Evolutionary conservation across 2,329 filamentous ascomycete genomes (phyloP).

Genomic region (Verticillium tricorpus): DNA sequence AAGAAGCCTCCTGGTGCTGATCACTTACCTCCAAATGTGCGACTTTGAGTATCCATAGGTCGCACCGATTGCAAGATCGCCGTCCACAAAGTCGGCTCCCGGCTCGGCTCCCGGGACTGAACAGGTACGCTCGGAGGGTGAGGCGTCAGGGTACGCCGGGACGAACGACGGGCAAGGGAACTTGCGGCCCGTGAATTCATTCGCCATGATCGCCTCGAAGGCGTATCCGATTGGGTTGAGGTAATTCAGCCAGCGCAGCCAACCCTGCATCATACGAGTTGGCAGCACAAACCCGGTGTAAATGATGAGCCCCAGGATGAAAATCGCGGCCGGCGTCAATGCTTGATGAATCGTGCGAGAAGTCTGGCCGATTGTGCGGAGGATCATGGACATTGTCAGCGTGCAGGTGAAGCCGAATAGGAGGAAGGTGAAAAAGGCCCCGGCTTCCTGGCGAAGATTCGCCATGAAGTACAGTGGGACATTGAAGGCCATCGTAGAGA

Average conservation of each 20-base stretch:
- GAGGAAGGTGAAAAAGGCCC: constrained; percentile 50
- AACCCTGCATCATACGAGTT: constrained; percentile 30
- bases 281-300: constrained; percentile 50
- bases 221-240: constrained; percentile 50
- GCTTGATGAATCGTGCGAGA: constrained; percentile 49
- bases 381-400: constrained; percentile 46
- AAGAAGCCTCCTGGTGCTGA: neutral
- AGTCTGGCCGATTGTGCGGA: constrained; percentile 42
- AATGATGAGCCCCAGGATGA: constrained; percentile 49
- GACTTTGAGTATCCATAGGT: constrained; percentile 38
- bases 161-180: constrained; percentile 30
- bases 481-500: constrained; percentile 55
- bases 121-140: constrained; percentile 31
- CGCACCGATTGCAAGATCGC: constrained; percentile 36
- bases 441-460: constrained; percentile 50
- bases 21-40: constrained; percentile 37
- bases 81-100: constrained; percentile 35
- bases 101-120: constrained; percentile 37
- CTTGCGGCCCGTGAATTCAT: constrained; percentile 52
- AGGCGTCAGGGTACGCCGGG: constrained; percentile 16
- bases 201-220: constrained; percentile 63
- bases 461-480: constrained; percentile 62
- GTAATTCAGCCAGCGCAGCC: constrained; percentile 54
- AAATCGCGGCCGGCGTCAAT: constrained; percentile 45
- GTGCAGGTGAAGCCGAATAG: constrained; percentile 43